Base-by-base conservation (phyloP, 1,284 basidiomycete genomes). In the Cutaneotrichosporon sp. region DNA sequence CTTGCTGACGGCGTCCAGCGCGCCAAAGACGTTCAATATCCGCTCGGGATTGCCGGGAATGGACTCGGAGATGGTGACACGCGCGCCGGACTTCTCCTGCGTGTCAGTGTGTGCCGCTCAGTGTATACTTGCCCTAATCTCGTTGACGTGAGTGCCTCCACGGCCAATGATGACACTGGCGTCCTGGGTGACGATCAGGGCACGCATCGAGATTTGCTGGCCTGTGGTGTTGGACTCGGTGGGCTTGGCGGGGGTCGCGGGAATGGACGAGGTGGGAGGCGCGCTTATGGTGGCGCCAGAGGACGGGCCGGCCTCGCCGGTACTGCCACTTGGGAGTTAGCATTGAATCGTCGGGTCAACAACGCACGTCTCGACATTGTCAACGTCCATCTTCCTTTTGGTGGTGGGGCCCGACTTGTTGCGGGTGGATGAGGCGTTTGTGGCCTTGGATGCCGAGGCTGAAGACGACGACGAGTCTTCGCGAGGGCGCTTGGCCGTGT, bases 121-220 rank as follows among this genome's bases (percentile, higher is more conserved):
- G 8, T 21, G 15, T 7, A 4, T 12, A 56, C 73, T 53, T 40
- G 74, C 74, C 55, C 96, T 81, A 64, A 99, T 98, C 77, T 98
- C 94, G 70, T 97, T 97, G 69, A 99, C 93, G 76, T 98, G 94
- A 51, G 88, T 84, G 59, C 96, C 96, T 46, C 80, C 88, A 76
- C 93, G 93, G 38, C 96, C 96, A 69, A 99, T 99, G 78, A 99
- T 98, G 76, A 99, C 92, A 54, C 90, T 94, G 15, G 96, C 96
- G 75, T 99, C 96, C 77, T 97, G 92, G 10, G 96, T 98, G 64
- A 98, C 93, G 69, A 99, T 98, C 68, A 99, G 80, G 75, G 88
- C 91, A 49, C 90, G 84, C 88, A 94, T 91, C 63, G 91, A 87
- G 60, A 94, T 94, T 51, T 76, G 74, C 59, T 71, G 69, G 12